Conservation (phyloP, 2,329 filamentous ascomycete genomes). For the Aspergillus viridinutans region DNA sequence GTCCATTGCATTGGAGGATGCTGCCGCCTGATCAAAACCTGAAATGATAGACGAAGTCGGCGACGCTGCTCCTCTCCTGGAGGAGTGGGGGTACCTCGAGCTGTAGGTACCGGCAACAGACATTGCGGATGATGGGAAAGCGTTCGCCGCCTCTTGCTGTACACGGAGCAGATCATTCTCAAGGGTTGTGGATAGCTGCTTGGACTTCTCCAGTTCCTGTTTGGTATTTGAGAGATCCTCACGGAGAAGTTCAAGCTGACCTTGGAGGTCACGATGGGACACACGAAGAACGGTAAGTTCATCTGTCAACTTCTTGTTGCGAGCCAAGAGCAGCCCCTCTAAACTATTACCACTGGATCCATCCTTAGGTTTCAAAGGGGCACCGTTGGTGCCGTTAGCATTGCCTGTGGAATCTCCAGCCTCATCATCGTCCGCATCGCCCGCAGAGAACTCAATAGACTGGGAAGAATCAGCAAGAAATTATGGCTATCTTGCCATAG, state of each 20-base stretch:
- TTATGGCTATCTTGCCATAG: neutral
- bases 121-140: slow-evolving; percentile 77
- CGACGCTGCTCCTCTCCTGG: slow-evolving; percentile 67
- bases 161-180: slow-evolving; percentile 87
- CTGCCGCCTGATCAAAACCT: slow-evolving; percentile 72
- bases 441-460: slow-evolving; percentile 94
- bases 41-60: slow-evolving; percentile 98
- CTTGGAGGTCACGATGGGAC: slow-evolving; percentile 87
- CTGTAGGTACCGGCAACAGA: slow-evolving; percentile 90
- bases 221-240: slow-evolving; percentile 80
- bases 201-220: slow-evolving; percentile 78
- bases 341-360: slow-evolving; percentile 58
- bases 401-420: slow-evolving; percentile 42
- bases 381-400: slow-evolving; percentile 42
- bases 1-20: slow-evolving; percentile 50
- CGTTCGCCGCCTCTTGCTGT: slow-evolving; percentile 78
- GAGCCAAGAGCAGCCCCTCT: slow-evolving; percentile 82
- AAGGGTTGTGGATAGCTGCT: slow-evolving; percentile 78
- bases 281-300: slow-evolving; percentile 90
- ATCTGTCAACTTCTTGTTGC: slow-evolving; percentile 95
- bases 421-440: slow-evolving; percentile 74
- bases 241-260: slow-evolving; percentile 71
- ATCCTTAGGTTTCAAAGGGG: slow-evolving; percentile 56
- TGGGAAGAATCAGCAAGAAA: slow-evolving; percentile 21
- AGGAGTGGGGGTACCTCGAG: slow-evolving; percentile 70